A percentile compares a stretch with the other conserved stretches of the same genome.
phyloP scores from a whole-genome alignment of 2,329 filamentous ascomycete species.

The Penicillium brevicompactum region DNA sequence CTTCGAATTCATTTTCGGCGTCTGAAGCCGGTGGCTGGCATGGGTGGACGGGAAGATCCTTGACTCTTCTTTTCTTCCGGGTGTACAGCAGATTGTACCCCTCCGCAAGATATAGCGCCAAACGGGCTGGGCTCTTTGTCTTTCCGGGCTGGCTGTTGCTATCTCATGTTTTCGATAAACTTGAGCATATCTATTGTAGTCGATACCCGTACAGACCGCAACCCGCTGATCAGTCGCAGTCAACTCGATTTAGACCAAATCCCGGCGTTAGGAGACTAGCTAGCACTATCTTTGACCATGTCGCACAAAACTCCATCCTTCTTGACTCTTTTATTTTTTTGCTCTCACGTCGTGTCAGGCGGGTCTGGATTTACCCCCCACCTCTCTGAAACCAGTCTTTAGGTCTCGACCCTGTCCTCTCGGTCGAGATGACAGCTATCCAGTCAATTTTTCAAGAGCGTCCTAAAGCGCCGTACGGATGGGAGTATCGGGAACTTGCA shows the following conservation, averaged over 20 bases:
- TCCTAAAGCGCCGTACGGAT: not conserved
- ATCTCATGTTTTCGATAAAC: too few relatives aligned
- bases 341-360: not conserved
- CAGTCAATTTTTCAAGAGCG: constrained; percentile 13
- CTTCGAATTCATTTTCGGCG: not conserved
- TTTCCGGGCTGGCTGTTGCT: not conserved
- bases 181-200: too few relatives aligned
- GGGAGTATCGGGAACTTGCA: constrained; percentile 7
- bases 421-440: constrained; percentile 7
- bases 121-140: not conserved
- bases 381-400: constrained; percentile 5
- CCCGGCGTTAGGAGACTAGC: not conserved
- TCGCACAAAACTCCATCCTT: constrained; percentile 1
- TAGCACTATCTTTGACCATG: not conserved
- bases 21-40: not conserved
- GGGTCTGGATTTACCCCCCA: constrained; percentile 5
- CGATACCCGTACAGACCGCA: not conserved
- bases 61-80: not conserved
- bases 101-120: too few relatives aligned
- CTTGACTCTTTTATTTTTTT: not conserved
- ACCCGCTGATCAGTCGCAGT: constrained; percentile 7
- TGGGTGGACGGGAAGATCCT: not conserved
- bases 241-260: not conserved
- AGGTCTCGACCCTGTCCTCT: constrained; percentile 5
- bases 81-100: not conserved